Percentiles rank a stretch among this genome's conserved stretches.
Evolutionary conservation across 2,329 filamentous ascomycete genomes (phyloP).

Genomic region (Botrytis fabae): DNA sequence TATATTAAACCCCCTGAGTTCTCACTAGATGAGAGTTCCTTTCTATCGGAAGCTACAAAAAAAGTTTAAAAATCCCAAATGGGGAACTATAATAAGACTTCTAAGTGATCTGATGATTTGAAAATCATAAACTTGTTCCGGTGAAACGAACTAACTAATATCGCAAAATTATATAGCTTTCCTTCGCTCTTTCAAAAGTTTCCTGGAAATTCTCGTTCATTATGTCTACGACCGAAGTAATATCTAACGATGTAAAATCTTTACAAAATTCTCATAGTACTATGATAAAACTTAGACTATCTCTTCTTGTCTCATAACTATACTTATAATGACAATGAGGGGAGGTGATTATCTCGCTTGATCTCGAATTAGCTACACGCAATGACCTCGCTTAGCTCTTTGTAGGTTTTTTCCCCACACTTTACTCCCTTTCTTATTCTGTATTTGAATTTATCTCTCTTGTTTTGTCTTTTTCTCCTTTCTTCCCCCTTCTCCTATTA

Average conservation of each 20-base stretch:
- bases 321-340: not conserved
- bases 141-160: not conserved
- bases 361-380: too few species aligned
- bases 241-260: not conserved
- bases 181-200: too few species aligned
- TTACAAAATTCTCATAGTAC: not conserved
- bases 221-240: not conserved
- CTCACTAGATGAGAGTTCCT: too few species aligned
- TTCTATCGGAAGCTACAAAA: too few species aligned
- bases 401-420: not conserved
- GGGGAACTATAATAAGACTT: not conserved
- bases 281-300: not conserved
- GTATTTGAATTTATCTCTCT: not conserved
- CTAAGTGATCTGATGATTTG: accelerated
- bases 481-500: not conserved
- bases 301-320: accelerated
- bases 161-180: not conserved
- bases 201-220: not conserved
- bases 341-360: not conserved
- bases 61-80: too few species aligned
- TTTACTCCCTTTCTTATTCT: not conserved
- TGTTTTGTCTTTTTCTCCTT: not conserved
- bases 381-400: not conserved
- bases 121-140: not conserved
- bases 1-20: too few species aligned